Conservation (phyloP, 768 basidiomycete species). For the Botryobasidium botryosum region DNA sequence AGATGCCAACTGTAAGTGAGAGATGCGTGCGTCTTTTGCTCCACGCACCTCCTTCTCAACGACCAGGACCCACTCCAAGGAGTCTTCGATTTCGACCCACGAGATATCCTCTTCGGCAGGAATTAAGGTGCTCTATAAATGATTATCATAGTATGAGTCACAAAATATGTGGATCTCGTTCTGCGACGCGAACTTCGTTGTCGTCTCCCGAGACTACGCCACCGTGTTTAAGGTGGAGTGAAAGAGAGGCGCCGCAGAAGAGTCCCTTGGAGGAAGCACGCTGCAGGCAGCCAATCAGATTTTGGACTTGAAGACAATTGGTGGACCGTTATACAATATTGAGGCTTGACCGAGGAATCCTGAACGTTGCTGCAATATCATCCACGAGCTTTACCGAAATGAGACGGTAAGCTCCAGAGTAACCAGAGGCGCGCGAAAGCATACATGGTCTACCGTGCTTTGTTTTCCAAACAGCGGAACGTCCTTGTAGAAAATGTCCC, state of each 20-base stretch:
- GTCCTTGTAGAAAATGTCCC: slow-evolving; percentile 82
- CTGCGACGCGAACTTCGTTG: slow-evolving; percentile 48
- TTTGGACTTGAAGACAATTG: slow-evolving; percentile 1
- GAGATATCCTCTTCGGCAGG: slow-evolving; percentile 59
- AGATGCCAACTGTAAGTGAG: background rate
- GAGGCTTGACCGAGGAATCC: slow-evolving; percentile 53
- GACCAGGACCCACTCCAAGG: slow-evolving; percentile 62
- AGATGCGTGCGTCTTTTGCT: too few species aligned
- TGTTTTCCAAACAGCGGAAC: slow-evolving; percentile 64
- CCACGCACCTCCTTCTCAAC: slow-evolving; percentile 78
- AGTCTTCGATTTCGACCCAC: slow-evolving; percentile 35
- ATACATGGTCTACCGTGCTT: slow-evolving; percentile 57
- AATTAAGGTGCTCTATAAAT: slow-evolving; percentile 49
- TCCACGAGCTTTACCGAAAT: slow-evolving; percentile 50
- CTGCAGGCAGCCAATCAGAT: slow-evolving; percentile 26
- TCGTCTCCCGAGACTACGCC: slow-evolving; percentile 34
- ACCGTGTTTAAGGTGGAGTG: slow-evolving; percentile 39
- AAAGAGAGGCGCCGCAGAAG: slow-evolving; percentile 48
- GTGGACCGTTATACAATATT: slow-evolving; percentile 41
- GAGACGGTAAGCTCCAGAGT: slow-evolving; percentile 2
- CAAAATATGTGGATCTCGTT: background rate
- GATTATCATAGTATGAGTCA: background rate
- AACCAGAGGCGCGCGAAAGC: slow-evolving; percentile 11
- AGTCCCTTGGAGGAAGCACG: slow-evolving; percentile 83
- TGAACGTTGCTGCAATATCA: slow-evolving; percentile 72